Percentiles rank a stretch among this genome's conserved stretches.
Evolutionary conservation across 768 basidiomycete genomes (phyloP).

Genomic region (Epithele typhae): DNA sequence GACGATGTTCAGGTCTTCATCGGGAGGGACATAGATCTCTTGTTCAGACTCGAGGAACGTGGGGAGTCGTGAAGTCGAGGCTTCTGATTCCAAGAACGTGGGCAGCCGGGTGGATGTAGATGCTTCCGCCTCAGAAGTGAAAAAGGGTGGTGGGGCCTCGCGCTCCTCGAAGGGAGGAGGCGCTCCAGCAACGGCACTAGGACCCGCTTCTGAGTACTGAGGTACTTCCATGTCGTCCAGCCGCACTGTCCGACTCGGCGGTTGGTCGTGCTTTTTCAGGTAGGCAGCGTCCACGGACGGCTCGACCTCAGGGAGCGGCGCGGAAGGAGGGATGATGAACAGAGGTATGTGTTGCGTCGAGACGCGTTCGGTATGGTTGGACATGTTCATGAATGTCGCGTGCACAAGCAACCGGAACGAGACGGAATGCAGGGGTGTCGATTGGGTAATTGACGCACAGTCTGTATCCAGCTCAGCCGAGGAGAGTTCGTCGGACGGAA

Average conservation of each 20-base stretch:
- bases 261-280: constrained; percentile 84
- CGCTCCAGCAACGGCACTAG: constrained; percentile 61
- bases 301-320: constrained; percentile 78
- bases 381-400: constrained; percentile 72
- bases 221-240: constrained; percentile 68
- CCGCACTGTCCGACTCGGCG: constrained; percentile 67
- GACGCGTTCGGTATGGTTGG: constrained; percentile 62
- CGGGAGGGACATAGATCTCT: constrained; percentile 62
- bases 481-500: constrained; percentile 25
- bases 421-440: constrained; percentile 79
- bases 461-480: constrained; percentile 56
- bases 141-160: constrained; percentile 74
- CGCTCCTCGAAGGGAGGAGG: constrained; percentile 86
- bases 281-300: constrained; percentile 69
- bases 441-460: constrained; percentile 74
- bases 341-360: constrained; percentile 66
- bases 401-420: constrained; percentile 71
- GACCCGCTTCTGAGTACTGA: constrained; percentile 64
- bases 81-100: constrained; percentile 34
- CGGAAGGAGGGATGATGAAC: constrained; percentile 66
- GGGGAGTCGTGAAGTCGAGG: constrained; percentile 33
- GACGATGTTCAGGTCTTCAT: constrained; percentile 32
- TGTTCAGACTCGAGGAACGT: constrained; percentile 77
- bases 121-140: constrained; percentile 23
- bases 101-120: constrained; percentile 20